Base-by-base conservation (phyloP, 148 eudicot species). In the Fallopia convolvulus region DNA sequence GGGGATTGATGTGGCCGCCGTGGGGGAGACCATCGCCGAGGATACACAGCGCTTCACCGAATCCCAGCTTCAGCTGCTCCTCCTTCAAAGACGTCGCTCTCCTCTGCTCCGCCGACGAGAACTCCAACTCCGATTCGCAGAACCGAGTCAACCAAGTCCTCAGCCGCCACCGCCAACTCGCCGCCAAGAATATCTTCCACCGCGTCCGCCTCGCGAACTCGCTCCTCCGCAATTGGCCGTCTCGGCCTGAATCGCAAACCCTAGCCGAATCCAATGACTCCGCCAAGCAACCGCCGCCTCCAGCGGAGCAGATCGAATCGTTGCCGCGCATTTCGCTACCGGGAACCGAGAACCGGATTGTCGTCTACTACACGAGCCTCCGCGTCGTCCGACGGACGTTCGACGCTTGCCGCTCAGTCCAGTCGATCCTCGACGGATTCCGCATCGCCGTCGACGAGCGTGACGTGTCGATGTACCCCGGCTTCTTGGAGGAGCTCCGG, bases 21-120 rank as follows among this genome's bases (percentile, higher is more conserved):
- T 84, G 88, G 84, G 33, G 71, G 36, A 87, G 81, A 80, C 70
- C 87, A 23, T 82, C 79, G 32, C 77, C 75, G 40, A 86, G 60
- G 18, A 23, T 68, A 50, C 77, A 78, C 78, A 78, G 61, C 76
- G 20, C 46, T 73, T 58, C 76, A 32, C 20, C 49, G n/a, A 74
- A 48, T 52, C 8, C 77, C 14, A 47, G 61, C 26, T 21, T 72
- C 76, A 56, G 83, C 32, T 85, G 90, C 76, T 84, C 88, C 44
- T 91, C 98, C 33, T 93, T 93, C 86, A 93, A 93, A 84, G 98
- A 91, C 78, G 75, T 93, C 70, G 88, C 87, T 32, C 46, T 71
- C 32, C 90, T 93, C 74, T 84, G 79, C 81, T 73, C 83, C 21
- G 85, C 77, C 61, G 81, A 80, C 14, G 32, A 49, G 20, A 49